Conservation (phyloP, 345 rosid genomes). For the Hibiscus tridactylites region DNA sequence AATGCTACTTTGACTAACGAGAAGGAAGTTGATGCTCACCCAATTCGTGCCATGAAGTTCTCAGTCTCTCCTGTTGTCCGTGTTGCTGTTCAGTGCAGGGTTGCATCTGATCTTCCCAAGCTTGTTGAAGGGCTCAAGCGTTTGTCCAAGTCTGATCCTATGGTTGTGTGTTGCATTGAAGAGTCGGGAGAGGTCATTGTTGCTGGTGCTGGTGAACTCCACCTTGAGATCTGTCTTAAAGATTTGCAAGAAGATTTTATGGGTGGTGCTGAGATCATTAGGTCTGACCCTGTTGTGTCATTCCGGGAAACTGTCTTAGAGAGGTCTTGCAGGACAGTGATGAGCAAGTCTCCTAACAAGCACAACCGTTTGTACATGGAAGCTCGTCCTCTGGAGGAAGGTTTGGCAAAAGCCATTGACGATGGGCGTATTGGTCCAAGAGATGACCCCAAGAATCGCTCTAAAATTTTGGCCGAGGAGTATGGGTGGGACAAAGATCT, state of each 20-base stretch:
- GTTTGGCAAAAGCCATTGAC: conserved; percentile 47
- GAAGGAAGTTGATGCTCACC: conserved; percentile 73
- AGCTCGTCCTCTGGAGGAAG: conserved; percentile 43
- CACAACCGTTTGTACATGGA: conserved; percentile 58
- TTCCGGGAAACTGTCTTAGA: conserved; percentile 57
- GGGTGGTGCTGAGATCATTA: conserved; percentile 53
- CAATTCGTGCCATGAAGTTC: conserved; percentile 76
- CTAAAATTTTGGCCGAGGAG: conserved; percentile 41
- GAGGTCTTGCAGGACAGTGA: conserved; percentile 36
- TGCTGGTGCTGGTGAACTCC: conserved; percentile 55
- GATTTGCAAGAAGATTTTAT: conserved; percentile 47
- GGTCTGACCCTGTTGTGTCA: conserved; percentile 57
- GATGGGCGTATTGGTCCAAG: conserved; percentile 48
- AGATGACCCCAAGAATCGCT: conserved; percentile 43
- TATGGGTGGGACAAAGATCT: conserved; percentile 55
- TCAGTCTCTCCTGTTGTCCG: conserved; percentile 71
- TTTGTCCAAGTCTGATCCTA: conserved; percentile 71
- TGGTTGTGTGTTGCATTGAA: conserved; percentile 63
- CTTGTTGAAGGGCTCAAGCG: conserved; percentile 73
- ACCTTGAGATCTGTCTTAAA: conserved; percentile 47
- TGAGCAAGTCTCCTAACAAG: conserved; percentile 57
- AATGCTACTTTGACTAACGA: conserved; percentile 69
- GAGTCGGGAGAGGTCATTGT: conserved; percentile 60
- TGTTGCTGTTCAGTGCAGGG: conserved; percentile 56
- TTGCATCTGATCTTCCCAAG: conserved; percentile 70